Percentiles rank a stretch among this genome's conserved stretches.
phyloP scores from a whole-genome alignment of 495 filamentous ascomycete species.

The Aspergillus wentii region DNA sequence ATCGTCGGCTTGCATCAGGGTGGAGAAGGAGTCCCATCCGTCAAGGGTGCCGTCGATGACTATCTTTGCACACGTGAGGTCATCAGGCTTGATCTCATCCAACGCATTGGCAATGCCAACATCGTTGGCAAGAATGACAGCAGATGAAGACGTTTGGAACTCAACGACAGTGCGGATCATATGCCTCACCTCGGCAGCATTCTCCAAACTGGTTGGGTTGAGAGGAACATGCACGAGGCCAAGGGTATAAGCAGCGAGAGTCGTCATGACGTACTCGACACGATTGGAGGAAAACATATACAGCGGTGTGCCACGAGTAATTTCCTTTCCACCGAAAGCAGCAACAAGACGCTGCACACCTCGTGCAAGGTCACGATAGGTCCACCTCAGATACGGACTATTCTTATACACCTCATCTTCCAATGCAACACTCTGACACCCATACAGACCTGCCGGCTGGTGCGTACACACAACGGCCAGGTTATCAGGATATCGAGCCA shows the following conservation, averaged over 20 bases:
- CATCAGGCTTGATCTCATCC: not conserved
- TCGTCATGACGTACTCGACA: not conserved
- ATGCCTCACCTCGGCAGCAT: not conserved
- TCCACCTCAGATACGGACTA: too few relatives aligned
- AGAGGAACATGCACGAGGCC: not conserved
- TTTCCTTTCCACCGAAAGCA: not conserved
- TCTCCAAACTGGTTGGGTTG: not conserved
- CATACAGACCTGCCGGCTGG: too few relatives aligned
- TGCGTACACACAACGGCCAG: too few relatives aligned
- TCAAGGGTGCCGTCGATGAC: not conserved
- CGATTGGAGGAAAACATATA: not conserved
- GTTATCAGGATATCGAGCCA: too few relatives aligned
- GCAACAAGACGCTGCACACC: not conserved
- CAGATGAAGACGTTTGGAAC: not conserved
- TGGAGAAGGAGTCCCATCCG: not conserved
- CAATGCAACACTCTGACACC: too few relatives aligned
- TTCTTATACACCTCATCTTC: too few relatives aligned
- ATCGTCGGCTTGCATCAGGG: not conserved
- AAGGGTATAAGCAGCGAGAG: not conserved
- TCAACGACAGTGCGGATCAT: not conserved
- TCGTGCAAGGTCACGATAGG: not conserved
- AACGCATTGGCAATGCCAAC: not conserved
- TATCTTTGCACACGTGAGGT: not conserved
- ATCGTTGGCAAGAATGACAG: not conserved
- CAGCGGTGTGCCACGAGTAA: not conserved